Evolutionary conservation across 495 filamentous ascomycete species (phyloP).

Genomic region (Penicillium goetzii): DNA sequence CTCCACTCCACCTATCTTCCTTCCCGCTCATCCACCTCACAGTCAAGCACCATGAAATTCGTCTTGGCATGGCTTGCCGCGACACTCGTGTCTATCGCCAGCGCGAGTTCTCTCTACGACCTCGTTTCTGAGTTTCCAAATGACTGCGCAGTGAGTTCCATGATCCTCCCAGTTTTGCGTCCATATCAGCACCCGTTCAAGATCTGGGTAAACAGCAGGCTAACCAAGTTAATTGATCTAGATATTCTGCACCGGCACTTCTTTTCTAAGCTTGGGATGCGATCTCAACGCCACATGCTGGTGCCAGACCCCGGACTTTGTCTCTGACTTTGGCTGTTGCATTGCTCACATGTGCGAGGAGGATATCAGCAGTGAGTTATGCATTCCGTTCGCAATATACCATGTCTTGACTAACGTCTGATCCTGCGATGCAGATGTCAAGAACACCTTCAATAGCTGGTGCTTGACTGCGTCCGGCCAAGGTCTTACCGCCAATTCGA

Average conservation of each 20-base stretch:
- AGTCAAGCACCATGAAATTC: neutral
- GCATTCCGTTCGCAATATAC: too few species aligned
- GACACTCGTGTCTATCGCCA: neutral
- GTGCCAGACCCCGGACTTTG: neutral
- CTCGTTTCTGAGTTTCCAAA: neutral
- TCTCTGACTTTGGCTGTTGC: conserved; percentile 1
- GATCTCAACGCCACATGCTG: neutral
- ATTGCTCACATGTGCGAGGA: neutral
- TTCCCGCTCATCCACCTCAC: neutral
- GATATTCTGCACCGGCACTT: neutral
- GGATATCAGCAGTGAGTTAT: neutral
- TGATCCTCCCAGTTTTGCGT: neutral
- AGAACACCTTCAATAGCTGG: neutral
- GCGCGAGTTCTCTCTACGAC: neutral
- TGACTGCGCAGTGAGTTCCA: conserved; percentile 1
- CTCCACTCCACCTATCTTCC: neutral
- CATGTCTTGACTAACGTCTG: neutral
- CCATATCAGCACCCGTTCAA: neutral
- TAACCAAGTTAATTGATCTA: neutral
- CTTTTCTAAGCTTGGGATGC: neutral
- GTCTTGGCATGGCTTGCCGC: neutral
- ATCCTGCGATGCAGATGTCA: neutral
- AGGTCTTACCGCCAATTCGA: neutral
- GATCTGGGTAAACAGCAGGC: neutral
- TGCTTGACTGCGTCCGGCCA: neutral